phyloP scores from a whole-genome alignment of 805 yeast species.

The Saturnispora halmiae region DNA sequence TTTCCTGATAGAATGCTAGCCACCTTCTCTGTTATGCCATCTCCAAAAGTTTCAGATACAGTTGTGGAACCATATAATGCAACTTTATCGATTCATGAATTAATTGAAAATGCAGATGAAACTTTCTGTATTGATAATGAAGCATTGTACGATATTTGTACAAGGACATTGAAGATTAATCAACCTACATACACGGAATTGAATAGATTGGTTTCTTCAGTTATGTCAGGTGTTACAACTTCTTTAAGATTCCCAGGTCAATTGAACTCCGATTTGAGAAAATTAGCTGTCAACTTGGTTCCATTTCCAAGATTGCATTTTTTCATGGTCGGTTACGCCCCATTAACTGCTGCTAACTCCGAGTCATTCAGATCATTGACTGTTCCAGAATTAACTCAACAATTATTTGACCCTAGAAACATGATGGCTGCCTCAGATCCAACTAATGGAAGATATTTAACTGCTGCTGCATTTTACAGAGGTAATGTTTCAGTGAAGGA shows the following conservation, averaged over 20 bases:
- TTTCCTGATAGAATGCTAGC: conserved; percentile 96
- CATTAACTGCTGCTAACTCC: conserved; percentile 72
- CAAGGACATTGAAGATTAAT: conserved; percentile 68
- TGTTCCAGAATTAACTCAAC: conserved; percentile 89
- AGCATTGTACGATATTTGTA: conserved; percentile 85
- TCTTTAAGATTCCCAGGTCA: conserved; percentile 93
- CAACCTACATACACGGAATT: conserved; percentile 75
- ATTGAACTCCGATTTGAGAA: conserved; percentile 84
- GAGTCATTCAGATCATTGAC: conserved; percentile 75
- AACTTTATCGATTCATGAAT: conserved; percentile 80
- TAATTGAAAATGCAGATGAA: conserved; percentile 85
- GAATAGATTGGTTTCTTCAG: conserved; percentile 76
- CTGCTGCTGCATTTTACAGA: conserved; percentile 90
- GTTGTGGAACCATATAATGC: conserved; percentile 96
- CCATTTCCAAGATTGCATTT: conserved; percentile 94
- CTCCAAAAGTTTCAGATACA: conserved; percentile 85
- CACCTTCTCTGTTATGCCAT: conserved; percentile 86
- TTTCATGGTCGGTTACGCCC: conserved; percentile 94
- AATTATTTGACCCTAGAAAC: conserved; percentile 83
- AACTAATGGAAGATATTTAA: conserved; percentile 79
- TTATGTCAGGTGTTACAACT: conserved; percentile 93
- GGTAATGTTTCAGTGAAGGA: conserved; percentile 90
- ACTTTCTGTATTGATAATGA: conserved; percentile 94
- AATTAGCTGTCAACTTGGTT: conserved; percentile 86
- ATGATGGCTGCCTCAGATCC: conserved; percentile 97